These are phyloP conservation scores for Cyclotella choctawhatcheeana DNA, from an alignment of 108 stramenopile genomes.

Conservation along the genomic window DNA sequence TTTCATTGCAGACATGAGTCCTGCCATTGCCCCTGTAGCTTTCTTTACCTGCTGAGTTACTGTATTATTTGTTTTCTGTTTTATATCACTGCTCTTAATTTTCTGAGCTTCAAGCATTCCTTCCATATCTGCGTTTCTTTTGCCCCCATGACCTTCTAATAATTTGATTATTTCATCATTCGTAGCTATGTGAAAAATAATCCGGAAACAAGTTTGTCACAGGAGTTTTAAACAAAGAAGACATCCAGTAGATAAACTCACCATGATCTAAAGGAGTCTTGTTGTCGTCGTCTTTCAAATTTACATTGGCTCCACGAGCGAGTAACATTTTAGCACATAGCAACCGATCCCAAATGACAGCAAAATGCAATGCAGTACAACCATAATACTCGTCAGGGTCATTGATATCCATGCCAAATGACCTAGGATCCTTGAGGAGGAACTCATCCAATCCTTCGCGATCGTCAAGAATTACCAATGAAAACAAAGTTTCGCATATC, in stretches of 20 bases:
- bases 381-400: slow-evolving; percentile 37
- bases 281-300: slow-evolving; percentile 28
- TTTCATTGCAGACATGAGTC: slow-evolving; percentile 38
- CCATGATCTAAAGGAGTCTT: slow-evolving; percentile 50
- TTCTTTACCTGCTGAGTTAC: neutral
- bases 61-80: neutral
- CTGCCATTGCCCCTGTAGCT: slow-evolving; percentile 18
- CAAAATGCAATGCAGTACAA: slow-evolving; percentile 48
- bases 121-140: neutral
- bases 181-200: neutral
- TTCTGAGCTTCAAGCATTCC: neutral
- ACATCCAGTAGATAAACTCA: slow-evolving; percentile 18
- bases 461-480: slow-evolving; percentile 31
- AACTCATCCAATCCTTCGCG: slow-evolving; percentile 11
- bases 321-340: slow-evolving; percentile 34
- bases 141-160: slow-evolving; percentile 2
- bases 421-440: slow-evolving; percentile 20
- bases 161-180: neutral
- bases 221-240: neutral
- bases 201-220: neutral
- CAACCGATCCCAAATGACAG: slow-evolving; percentile 23
- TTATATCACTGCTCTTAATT: neutral
- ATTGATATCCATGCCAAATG: slow-evolving; percentile 8
- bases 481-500: slow-evolving; percentile 37
- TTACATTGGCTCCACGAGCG: slow-evolving; percentile 23